Conservation (phyloP, 176 grass and related monocot genomes). For the Tillandsia fasciculata region DNA sequence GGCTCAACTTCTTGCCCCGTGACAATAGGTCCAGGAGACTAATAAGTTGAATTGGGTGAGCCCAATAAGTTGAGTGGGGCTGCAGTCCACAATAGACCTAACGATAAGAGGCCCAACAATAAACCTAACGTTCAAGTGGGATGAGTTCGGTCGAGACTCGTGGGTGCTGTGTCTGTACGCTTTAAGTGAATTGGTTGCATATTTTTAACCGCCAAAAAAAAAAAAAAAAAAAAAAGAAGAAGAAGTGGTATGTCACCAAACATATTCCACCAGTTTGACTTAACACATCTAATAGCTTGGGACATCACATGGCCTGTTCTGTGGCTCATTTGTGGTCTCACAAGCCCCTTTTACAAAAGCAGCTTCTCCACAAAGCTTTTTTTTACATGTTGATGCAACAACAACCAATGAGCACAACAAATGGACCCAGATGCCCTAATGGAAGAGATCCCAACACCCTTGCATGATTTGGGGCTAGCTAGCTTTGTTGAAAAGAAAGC, state of each 20-base stretch:
- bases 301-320: constrained; percentile 39
- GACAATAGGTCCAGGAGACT: too few relatives aligned
- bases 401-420: constrained; percentile 3
- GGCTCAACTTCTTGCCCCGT: too few relatives aligned
- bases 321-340: constrained; percentile 22
- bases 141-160: too few relatives aligned
- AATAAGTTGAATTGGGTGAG: too few relatives aligned
- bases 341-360: constrained; percentile 24
- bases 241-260: not conserved
- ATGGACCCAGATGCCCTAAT: constrained; percentile 12
- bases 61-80: too few relatives aligned
- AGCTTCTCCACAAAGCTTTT: constrained; percentile 4
- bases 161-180: too few relatives aligned
- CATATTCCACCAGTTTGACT: constrained; percentile 25
- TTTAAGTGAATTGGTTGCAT: too few relatives aligned
- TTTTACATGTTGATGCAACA: constrained; percentile 8
- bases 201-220: too few relatives aligned
- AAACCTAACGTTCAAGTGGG: too few relatives aligned
- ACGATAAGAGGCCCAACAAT: too few relatives aligned
- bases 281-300: constrained; percentile 12
- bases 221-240: not conserved
- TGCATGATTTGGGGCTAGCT: constrained; percentile 31
- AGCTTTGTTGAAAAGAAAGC: constrained; percentile 33
- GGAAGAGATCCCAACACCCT: constrained; percentile 32
- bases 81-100: too few relatives aligned